Base-by-base conservation (phyloP, 805 yeast species). In the Starmerella kuoi region DNA sequence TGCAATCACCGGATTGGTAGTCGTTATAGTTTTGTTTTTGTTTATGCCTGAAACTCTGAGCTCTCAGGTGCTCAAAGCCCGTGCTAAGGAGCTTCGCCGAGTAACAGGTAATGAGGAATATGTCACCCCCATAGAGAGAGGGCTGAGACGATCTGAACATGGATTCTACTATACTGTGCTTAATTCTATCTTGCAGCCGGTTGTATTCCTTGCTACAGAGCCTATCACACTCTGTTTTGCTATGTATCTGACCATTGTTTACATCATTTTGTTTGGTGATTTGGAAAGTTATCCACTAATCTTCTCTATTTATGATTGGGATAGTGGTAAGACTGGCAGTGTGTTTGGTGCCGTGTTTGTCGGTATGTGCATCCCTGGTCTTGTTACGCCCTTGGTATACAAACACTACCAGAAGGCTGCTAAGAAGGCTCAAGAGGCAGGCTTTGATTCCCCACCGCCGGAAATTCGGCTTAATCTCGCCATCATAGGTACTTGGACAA, bases 21-120 rank as follows among this genome's bases (percentile, higher is more conserved):
- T 30, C 12, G 37, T 26, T 8, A 3, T 36, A 14, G 28, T 39
- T 14, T 31, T 24, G n/a, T 20, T 54, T 4, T 37, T 73, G 5
- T 55, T 69, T 18, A 72, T 84, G 23, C 94, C 94, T 17, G 95
- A 84, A 63, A 85, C 95, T 17, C 82, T 77, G 60, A 82, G 88
- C 4, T 93, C 94, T 5, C 85, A 77, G 9, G 77, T 83, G 41
- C 64, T 82, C 47, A 79, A 77, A 55, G 69, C 56, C 37, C 72
- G 77, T 56, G 93, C 94, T 20, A 62, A 61, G 45, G 70, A 60
- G 55, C 55, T 81, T 50, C 76, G 94, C 12, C 44, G 46, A 19
- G 46, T 44, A 9, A 64, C 68, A 1, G 69, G 69, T 1, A 63
- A 68, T 45, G 40, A 50, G 5, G 47, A 55, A 7, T 59, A 56